A percentile compares a stretch with the other conserved stretches of the same genome.
Conservation (phyloP, 768 basidiomycete species). For the Russula griseocarnosa region DNA sequence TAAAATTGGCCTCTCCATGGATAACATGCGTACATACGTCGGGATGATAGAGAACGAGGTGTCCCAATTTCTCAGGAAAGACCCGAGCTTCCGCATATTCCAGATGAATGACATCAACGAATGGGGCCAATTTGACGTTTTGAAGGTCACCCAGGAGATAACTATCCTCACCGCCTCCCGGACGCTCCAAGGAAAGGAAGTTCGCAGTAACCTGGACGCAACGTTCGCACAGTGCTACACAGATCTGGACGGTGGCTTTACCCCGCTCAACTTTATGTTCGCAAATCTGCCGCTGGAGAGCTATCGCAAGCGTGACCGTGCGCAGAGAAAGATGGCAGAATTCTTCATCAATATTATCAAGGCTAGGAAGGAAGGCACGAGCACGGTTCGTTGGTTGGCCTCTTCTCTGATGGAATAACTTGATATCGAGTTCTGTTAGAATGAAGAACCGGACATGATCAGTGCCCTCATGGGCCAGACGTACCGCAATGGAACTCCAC, state of each 20-base stretch:
- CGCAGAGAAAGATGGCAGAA: slow-evolving; percentile 88
- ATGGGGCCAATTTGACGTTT: slow-evolving; percentile 74
- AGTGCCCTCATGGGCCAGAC: slow-evolving; percentile 75
- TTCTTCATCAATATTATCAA: slow-evolving; percentile 88
- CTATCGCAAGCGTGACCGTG: slow-evolving; percentile 83
- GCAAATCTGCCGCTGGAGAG: slow-evolving; percentile 87
- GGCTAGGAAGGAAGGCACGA: slow-evolving; percentile 55
- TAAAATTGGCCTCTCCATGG: slow-evolving; percentile 89
- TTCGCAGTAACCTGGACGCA: slow-evolving; percentile 73
- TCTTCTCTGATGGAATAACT: slow-evolving; percentile 7
- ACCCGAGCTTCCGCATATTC: slow-evolving; percentile 56
- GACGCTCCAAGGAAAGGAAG: slow-evolving; percentile 91
- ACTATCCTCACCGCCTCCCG: slow-evolving; percentile 93
- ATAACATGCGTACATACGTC: slow-evolving; percentile 83
- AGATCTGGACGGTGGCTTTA: slow-evolving; percentile 94
- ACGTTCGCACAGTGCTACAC: slow-evolving; percentile 79
- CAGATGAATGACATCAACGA: slow-evolving; percentile 65
- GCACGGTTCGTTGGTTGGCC: slow-evolving; percentile 36
- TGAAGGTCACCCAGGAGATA: slow-evolving; percentile 75
- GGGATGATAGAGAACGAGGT: slow-evolving; percentile 45
- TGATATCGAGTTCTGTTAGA: slow-evolving; percentile 29
- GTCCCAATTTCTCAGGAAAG: slow-evolving; percentile 62
- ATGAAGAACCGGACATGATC: slow-evolving; percentile 89
- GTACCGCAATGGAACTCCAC: slow-evolving; percentile 73
- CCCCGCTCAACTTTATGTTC: slow-evolving; percentile 93